These are phyloP conservation scores for Epichloe amarillans DNA, from an alignment of 2,329 filamentous ascomycete species.

Conservation along the genomic window DNA sequence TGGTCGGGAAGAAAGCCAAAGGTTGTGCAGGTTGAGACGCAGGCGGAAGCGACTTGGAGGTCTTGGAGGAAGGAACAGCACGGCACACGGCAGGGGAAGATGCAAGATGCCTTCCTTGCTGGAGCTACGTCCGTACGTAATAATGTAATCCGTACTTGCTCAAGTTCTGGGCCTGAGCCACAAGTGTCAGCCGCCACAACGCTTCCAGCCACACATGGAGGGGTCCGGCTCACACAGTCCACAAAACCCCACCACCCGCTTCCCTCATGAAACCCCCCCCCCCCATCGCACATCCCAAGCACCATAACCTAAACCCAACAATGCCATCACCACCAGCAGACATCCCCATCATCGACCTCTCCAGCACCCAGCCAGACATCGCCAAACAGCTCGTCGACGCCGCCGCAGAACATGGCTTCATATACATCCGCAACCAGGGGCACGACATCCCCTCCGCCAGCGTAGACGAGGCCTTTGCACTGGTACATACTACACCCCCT, in stretches of 20 bases:
- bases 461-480: constrained; percentile 57
- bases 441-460: constrained; percentile 51
- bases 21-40: too few relatives aligned
- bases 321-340: constrained; percentile 20
- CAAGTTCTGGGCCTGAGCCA: too few relatives aligned
- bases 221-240: too few relatives aligned
- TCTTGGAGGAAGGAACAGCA: neutral
- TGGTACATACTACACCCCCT: constrained; percentile 39
- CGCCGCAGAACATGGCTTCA: constrained; percentile 72
- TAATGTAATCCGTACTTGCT: too few relatives aligned
- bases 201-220: too few relatives aligned
- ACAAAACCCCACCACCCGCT: too few relatives aligned
- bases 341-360: constrained; percentile 76
- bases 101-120: too few relatives aligned
- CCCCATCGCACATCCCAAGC: neutral
- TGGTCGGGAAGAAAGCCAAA: too few relatives aligned
- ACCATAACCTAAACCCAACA: neutral
- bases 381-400: constrained; percentile 65
- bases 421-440: constrained; percentile 71
- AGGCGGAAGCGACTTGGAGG: neutral
- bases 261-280: too few relatives aligned
- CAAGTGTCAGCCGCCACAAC: too few relatives aligned
- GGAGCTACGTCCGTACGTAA: too few relatives aligned
- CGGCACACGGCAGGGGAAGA: too few relatives aligned
- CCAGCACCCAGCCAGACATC: constrained; percentile 38